phyloP scores from a whole-genome alignment of 2,329 filamentous ascomycete species.

The Neonectria punicea region DNA sequence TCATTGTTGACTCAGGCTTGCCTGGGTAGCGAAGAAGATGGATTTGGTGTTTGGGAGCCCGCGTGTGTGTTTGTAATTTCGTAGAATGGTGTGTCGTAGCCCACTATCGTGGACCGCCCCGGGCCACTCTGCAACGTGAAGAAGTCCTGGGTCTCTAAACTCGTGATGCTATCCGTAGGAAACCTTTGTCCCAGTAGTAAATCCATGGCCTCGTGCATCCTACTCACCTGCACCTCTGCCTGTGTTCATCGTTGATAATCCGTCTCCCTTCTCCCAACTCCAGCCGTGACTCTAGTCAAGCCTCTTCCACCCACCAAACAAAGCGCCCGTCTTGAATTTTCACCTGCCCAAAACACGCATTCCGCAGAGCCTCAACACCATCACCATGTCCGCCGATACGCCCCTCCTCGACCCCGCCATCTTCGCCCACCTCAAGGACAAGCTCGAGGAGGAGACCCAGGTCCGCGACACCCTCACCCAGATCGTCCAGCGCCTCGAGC shows the following conservation, averaged over 20 bases:
- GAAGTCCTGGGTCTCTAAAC: background rate
- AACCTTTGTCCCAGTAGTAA: background rate
- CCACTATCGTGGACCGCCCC: no score
- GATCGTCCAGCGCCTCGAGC: constrained; percentile 83
- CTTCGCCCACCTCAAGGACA: constrained; percentile 86
- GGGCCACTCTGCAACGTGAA: no score
- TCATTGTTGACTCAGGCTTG: constrained; percentile 54
- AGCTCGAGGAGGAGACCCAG: constrained; percentile 87
- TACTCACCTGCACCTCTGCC: no score
- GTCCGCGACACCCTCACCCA: constrained; percentile 86
- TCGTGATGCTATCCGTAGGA: background rate
- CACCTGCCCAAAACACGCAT: constrained; percentile 18
- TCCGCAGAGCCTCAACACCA: constrained; percentile 25
- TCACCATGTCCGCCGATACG: constrained; percentile 47
- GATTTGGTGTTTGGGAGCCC: constrained; percentile 39
- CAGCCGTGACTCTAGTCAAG: background rate
- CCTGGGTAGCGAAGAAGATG: constrained; percentile 57
- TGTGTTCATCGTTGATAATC: background rate
- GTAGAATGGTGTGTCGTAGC: background rate
- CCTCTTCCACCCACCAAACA: background rate
- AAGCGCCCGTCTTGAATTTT: constrained; percentile 14
- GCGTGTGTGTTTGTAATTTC: background rate
- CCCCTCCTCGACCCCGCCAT: constrained; percentile 76
- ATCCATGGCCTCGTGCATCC: background rate
- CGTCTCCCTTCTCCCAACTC: background rate